phyloP scores from a whole-genome alignment of 108 stramenopile species.

The Skeletonema menzelii region DNA sequence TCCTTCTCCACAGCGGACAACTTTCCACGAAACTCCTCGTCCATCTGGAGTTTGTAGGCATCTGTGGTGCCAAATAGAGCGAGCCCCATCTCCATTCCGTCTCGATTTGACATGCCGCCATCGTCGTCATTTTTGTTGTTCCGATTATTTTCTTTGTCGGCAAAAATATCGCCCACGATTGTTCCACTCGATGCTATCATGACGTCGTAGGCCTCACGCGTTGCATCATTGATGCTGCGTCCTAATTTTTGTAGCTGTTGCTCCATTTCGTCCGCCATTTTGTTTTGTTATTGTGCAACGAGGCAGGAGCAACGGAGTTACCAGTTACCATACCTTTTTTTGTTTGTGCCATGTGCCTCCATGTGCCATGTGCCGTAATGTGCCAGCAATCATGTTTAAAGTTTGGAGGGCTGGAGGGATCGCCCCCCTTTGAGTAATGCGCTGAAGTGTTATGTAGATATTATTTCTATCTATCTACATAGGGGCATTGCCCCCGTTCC shows the following conservation, averaged over 20 bases:
- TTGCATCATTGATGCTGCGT: slow-evolving; percentile 18
- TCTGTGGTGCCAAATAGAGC: slow-evolving; percentile 40
- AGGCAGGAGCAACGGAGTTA: too few relatives aligned
- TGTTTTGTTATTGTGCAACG: too few relatives aligned
- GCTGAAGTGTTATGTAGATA: too few relatives aligned
- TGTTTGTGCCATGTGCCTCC: too few relatives aligned
- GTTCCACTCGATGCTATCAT: slow-evolving; percentile 15
- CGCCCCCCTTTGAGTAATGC: too few relatives aligned
- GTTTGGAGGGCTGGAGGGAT: too few relatives aligned
- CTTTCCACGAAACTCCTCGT: slow-evolving; percentile 17
- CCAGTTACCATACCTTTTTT: too few relatives aligned
- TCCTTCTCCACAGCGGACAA: slow-evolving; percentile 19
- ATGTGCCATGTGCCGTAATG: too few relatives aligned
- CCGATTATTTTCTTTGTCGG: background rate
- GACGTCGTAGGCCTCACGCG: slow-evolving; percentile 11
- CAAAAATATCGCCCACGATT: slow-evolving; percentile 5
- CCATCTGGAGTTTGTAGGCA: slow-evolving; percentile 14
- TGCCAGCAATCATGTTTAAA: too few relatives aligned
- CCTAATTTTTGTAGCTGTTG: background rate
- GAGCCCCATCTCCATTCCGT: slow-evolving; percentile 35
- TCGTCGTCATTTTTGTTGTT: slow-evolving; percentile 4
- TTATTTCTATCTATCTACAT: too few relatives aligned
- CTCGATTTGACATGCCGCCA: background rate
- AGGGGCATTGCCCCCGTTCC: too few relatives aligned
- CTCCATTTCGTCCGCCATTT: background rate